Base-by-base conservation (phyloP, 139 green algal genomes). In the Chlorella sp. region DNA sequence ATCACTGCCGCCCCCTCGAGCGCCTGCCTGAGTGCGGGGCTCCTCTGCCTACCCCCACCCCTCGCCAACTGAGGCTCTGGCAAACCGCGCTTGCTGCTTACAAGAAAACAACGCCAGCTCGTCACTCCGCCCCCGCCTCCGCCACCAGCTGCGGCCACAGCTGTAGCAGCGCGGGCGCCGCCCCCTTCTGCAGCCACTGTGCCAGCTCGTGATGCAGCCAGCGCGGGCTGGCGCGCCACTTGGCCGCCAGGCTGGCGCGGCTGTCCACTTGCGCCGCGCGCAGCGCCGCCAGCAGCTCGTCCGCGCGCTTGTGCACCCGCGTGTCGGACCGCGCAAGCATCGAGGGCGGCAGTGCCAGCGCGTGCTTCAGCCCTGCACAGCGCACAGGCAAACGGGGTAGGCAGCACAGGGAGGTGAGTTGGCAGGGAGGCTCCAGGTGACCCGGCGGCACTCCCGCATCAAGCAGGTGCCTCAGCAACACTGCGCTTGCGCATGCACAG, bases 181-280 rank as follows among this genome's bases (percentile, higher is more conserved):
- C 15, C 15, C 73, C 38, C 66, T 86, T 84, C 38, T 76, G 69
- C 79, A 94, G 33, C 86, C 91, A 94, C 66, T 64, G 62, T 2
- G 12, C 33, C 46, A 96, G 51, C 81, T 96, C 83, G 15, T 71
- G 65, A 64, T 86, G 82, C 45, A 95, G 64, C 43, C 89, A 90
- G 0, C 29, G 33, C 0, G 78, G 71, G 17, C 88, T 48, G 11
- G 35, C 9, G 3, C 15, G 7, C 90, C 90, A 95, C 11, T 62
- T 75, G 2, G 61, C 70, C 14, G 56, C 77, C 55, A 96, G 73
- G 1, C 46, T 27, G 0, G 58, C 50, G 1, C 55, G 46, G 67
- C 74, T 87, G 80, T 90, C 87, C 36, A 92, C 79, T 0, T 66
- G 43, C 0, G 29, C 35, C 11, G 27, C 51, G 9, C 25, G 19